Base-by-base conservation (phyloP, 106 monocot species). In the Apostasia shenzhenica region DNA sequence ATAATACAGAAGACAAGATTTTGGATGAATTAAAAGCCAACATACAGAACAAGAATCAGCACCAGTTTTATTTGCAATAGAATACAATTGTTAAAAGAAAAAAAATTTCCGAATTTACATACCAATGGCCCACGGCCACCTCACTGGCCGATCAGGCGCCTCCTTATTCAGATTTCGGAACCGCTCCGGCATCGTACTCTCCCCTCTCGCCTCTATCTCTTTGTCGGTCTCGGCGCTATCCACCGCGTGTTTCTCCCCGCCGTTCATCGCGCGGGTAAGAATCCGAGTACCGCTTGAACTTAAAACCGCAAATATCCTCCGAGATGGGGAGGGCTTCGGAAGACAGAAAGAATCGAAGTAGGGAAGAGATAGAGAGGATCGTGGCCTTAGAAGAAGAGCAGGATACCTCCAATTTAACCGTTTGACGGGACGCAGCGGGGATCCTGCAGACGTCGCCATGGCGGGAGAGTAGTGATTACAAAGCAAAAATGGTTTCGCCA, bases 151-250 rank as follows among this genome's bases (percentile, higher is more conserved):
- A 58, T 79, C 83, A 41, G 83, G 83, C 0, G 51, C 83, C 58
- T 79, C 83, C 42, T 72, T 69, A 14, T 68, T 72, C 3, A 83
- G 68, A 41, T 72, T 12, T 2, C 83, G 79, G 57, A 84, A 79
- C 70, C 76, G 75, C 55, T 84, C 83, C 65, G 83, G 83, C 79
- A 84, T 67, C 26, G 83, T 79, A 72, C 83, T 83, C 57, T 73
- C 57, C 42, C 76, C 83, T 59, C 83, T 63, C 67, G 58, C 56
- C 59, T 63, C 49, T 14, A 70, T 41, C 12, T 13, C 73, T 45
- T 64, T 70, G 10, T 77, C 73, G 5, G 2, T 70, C 1, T n/a
- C 60, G 12, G 44, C 51, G 42, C 12, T 61, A 42, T 45, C 48
- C 12, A 59, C 69, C 26, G 2, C 26, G 1, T 55, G 14, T 43